Percentiles rank a stretch among this genome's conserved stretches.
phyloP scores from a whole-genome alignment of 495 filamentous ascomycete genomes.

The Tuber microsphaerosporum region DNA sequence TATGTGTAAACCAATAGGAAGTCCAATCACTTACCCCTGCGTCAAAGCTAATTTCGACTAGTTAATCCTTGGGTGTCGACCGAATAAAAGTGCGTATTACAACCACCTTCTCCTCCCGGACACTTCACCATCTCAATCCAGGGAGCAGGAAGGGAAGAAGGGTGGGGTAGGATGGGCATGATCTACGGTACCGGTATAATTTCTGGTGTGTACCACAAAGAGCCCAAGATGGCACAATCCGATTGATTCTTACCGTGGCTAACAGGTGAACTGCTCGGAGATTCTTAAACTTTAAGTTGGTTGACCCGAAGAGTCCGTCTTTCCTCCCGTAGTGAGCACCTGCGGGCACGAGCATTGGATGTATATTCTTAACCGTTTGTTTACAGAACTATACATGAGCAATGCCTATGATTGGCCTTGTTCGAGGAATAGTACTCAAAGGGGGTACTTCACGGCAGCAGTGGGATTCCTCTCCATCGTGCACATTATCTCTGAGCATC shows the following conservation, averaged over 20 bases:
- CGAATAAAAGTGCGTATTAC: background rate
- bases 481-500: no score
- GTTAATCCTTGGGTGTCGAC: background rate
- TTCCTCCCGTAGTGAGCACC: background rate
- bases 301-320: background rate
- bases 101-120: background rate
- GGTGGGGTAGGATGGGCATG: background rate
- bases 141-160: background rate
- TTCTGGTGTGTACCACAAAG: background rate
- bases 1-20: background rate
- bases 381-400: no score
- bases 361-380: no score
- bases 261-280: background rate
- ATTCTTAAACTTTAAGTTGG: background rate
- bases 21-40: background rate
- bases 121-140: background rate
- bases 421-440: no score
- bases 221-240: background rate
- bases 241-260: background rate
- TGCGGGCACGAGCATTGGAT: no score
- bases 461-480: no score
- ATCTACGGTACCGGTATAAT: background rate
- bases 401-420: no score
- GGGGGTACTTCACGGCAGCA: no score
- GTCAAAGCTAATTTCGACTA: background rate